Evolutionary conservation across 768 basidiomycete genomes (phyloP).

Genomic region (Botryobasidium botryosum): DNA sequence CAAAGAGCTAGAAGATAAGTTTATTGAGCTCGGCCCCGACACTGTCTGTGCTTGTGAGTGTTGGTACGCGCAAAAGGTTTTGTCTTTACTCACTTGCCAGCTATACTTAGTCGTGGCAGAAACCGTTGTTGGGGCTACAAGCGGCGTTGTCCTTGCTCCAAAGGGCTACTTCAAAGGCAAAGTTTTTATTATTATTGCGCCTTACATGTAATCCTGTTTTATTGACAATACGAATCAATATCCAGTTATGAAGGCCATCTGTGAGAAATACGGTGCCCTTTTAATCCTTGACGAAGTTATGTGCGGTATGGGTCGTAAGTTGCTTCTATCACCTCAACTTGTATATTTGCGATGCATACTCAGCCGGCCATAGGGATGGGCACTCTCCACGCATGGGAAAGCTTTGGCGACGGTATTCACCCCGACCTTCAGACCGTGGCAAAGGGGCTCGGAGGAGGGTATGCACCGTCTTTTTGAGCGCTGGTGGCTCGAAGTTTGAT

Average conservation of each 20-base stretch:
- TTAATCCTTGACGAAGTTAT: conserved; percentile 87
- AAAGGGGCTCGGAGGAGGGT: conserved; percentile 85
- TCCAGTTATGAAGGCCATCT: conserved; percentile 32
- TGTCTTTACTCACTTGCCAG: not conserved
- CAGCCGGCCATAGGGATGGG: conserved; percentile 49
- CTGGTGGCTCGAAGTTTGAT: not conserved
- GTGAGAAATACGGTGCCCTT: conserved; percentile 30
- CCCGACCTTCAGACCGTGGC: conserved; percentile 83
- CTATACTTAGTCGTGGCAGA: conserved; percentile 49
- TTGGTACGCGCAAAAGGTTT: conserved; percentile 12
- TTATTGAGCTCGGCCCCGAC: conserved; percentile 62
- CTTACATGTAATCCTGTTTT: too few species aligned
- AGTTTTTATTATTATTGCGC: not conserved
- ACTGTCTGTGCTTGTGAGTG: conserved; percentile 66
- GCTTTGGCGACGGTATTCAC: conserved; percentile 53
- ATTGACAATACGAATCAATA: too few species aligned
- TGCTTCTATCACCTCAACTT: not conserved
- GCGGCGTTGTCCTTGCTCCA: conserved; percentile 58
- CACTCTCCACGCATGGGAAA: conserved; percentile 74
- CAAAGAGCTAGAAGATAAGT: conserved; percentile 73
- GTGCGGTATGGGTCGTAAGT: conserved; percentile 79
- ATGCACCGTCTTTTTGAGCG: conserved; percentile 15
- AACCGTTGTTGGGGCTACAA: conserved; percentile 76
- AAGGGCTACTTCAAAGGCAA: conserved; percentile 71
- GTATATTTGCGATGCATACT: not conserved